Evolutionary conservation across 768 basidiomycete genomes (phyloP).

Genomic region (Albatrellus ellisii): DNA sequence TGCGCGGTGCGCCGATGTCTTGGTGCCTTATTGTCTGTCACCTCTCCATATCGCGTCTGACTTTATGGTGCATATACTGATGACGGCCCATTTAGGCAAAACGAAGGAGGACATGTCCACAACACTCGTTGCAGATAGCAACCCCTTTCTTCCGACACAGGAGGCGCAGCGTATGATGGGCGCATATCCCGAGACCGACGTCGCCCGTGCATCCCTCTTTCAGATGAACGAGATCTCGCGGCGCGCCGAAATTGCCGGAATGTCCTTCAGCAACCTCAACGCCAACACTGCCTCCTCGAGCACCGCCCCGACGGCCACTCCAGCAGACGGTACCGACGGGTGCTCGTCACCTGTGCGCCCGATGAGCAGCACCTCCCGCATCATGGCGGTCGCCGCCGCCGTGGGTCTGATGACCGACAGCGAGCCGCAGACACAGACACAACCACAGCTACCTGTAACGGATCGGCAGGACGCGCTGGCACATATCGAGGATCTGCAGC

Average conservation of each 20-base stretch:
- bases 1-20: too few species aligned
- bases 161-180: conserved; percentile 41
- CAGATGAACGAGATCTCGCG: conserved; percentile 74
- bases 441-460: conserved; percentile 19
- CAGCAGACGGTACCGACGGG: conserved; percentile 11
- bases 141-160: conserved; percentile 44
- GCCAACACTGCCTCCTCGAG: conserved; percentile 9
- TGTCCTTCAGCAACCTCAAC: conserved; percentile 25
- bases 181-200: conserved; percentile 37
- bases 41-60: too few species aligned
- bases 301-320: conserved; percentile 2
- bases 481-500: conserved; percentile 40
- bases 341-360: conserved; percentile 13
- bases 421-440: too few species aligned
- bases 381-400: conserved; percentile 20
- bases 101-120: conserved; percentile 19
- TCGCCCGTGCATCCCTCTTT: conserved; percentile 55
- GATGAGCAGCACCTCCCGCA: conserved; percentile 16
- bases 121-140: conserved; percentile 19
- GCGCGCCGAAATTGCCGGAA: conserved; percentile 35
- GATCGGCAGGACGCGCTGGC: conserved; percentile 36
- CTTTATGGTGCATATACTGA: too few species aligned
- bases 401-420: conserved; percentile 18
- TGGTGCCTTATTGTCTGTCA: too few species aligned
- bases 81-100: conserved; percentile 21